Conservation (phyloP, 371 early-diverging fungal species). For the Apophysomyces variabilis region DNA sequence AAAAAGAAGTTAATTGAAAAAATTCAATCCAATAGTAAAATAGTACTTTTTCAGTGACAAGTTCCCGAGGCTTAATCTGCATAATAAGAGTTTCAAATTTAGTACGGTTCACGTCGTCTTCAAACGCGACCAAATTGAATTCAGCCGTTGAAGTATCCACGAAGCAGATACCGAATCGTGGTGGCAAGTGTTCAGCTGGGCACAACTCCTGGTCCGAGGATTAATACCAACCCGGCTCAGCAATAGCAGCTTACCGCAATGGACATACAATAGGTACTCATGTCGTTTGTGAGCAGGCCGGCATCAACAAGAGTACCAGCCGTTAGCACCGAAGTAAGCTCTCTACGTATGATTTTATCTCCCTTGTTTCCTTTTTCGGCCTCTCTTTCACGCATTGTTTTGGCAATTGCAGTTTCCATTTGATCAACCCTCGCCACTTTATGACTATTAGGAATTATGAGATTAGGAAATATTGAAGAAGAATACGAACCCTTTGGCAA, state of each 20-base stretch:
- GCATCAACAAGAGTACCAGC: slow-evolving; percentile 95
- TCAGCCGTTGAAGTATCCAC: slow-evolving; percentile 96
- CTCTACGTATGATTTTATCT: slow-evolving; percentile 94
- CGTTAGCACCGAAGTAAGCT: slow-evolving; percentile 94
- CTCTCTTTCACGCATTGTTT: slow-evolving; percentile 89
- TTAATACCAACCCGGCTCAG: slow-evolving; percentile 10
- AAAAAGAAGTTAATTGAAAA: not conserved
- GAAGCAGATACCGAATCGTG: slow-evolving; percentile 83
- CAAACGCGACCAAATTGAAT: slow-evolving; percentile 79
- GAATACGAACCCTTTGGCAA: slow-evolving; percentile 85
- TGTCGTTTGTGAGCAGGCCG: slow-evolving; percentile 83
- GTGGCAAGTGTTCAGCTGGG: slow-evolving; percentile 37
- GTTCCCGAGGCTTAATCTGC: slow-evolving; percentile 90
- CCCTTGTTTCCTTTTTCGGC: slow-evolving; percentile 48
- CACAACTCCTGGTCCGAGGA: slow-evolving; percentile 36
- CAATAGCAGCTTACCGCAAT: slow-evolving; percentile 66
- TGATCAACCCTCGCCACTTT: slow-evolving; percentile 99
- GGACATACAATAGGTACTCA: slow-evolving; percentile 93
- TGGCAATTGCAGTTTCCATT: slow-evolving; percentile 95
- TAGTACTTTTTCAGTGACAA: slow-evolving; percentile 77
- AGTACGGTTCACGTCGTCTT: slow-evolving; percentile 88
- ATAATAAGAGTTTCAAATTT: slow-evolving; percentile 91
- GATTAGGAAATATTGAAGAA: not conserved
- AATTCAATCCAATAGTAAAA: not conserved
- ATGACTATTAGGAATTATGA: slow-evolving; percentile 30